Conservation (phyloP, 768 basidiomycete genomes). For the Psilocybe sp. region DNA sequence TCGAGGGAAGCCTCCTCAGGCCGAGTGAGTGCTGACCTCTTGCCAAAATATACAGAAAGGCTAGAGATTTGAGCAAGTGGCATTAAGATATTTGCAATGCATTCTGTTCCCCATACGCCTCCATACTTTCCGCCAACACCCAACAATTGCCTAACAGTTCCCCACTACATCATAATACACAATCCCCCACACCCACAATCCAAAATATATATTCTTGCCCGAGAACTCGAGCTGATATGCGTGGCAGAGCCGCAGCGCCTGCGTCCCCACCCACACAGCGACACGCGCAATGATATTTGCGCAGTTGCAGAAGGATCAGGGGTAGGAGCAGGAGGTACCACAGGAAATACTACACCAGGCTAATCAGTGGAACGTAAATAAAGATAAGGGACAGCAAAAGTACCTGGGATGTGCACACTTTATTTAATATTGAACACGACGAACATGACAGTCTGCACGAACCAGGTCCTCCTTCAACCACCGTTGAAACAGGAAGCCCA, state of each 20-base stretch:
- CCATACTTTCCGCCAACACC: conserved; percentile 56
- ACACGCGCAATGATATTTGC: conserved; percentile 39
- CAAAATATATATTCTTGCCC: conserved; percentile 67
- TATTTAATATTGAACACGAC: conserved; percentile 92
- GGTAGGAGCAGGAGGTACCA: conserved; percentile 95
- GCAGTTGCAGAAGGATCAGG: conserved; percentile 67
- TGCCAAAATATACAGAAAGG: too few species aligned
- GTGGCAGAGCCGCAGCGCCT: conserved; percentile 87
- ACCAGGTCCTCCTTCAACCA: conserved; percentile 64
- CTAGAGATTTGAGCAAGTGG: too few species aligned
- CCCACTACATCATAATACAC: conserved; percentile 69
- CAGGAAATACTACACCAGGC: conserved; percentile 75
- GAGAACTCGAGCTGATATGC: conserved; percentile 91
- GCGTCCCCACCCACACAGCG: conserved; percentile 69
- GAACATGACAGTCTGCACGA: conserved; percentile 86
- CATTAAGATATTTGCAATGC: too few species aligned
- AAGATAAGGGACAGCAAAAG: not conserved
- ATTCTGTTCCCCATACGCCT: conserved; percentile 7
- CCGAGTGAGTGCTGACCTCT: too few species aligned
- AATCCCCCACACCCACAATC: conserved; percentile 78
- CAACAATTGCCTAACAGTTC: conserved; percentile 83
- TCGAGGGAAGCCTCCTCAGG: too few species aligned
- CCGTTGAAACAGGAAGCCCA: conserved; percentile 71
- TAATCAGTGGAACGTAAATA: not conserved
- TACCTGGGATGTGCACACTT: conserved; percentile 97